Evolutionary conservation across 495 filamentous ascomycete species (phyloP), one percentile per base, ranked within the genome.

Genomic region (Penicillium steckii): DNA sequence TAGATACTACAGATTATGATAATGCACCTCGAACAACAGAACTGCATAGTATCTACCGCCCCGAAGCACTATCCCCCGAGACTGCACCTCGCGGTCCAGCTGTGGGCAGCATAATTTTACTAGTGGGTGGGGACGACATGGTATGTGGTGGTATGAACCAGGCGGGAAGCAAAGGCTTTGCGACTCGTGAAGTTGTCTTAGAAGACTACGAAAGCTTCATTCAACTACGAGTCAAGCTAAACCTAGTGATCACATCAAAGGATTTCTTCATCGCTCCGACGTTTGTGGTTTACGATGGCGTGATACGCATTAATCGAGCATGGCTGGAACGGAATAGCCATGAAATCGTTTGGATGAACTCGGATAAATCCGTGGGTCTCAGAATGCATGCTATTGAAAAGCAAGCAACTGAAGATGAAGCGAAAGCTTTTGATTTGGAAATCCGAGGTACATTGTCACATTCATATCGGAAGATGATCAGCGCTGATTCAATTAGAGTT

Each of bases 121-220:
- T 41, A 10, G 18, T 21, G 3, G 38, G 38, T 13, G 30, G 21
- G 12, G 19, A 26, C 7, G 33, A 41, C 12, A 4, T 37, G 25
- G 25, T 26, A 15, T 13, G n/a, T 8, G 27, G 15, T 32, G 8
- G 22, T 3, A 29, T 48, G 10, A 38, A 18, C 3, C 15, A 23
- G 9, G 5, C 38, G 9, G 38, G 9, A 41, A 12, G 13, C 5
- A 41, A 41, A 41, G 38, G 38, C 18, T 41, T 41, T 9, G 38
- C 38, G 3, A 41, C 38, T 21, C 38, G 38, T 9, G 18, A 44
- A 5, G 40, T 44, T 10, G 17, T 19, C 4, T 6, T 51, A 5
- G 48, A 51, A 24, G 25, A 41, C 13, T 32, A 44, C 12, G 48
- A 51, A 22, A 40, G 41, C 19, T 51, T 51, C 35, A 23, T 35